Percentiles rank a stretch among this genome's conserved stretches.
Conservation (phyloP, 768 basidiomycete genomes). For the Lanmaoa pseudosensibilis region DNA sequence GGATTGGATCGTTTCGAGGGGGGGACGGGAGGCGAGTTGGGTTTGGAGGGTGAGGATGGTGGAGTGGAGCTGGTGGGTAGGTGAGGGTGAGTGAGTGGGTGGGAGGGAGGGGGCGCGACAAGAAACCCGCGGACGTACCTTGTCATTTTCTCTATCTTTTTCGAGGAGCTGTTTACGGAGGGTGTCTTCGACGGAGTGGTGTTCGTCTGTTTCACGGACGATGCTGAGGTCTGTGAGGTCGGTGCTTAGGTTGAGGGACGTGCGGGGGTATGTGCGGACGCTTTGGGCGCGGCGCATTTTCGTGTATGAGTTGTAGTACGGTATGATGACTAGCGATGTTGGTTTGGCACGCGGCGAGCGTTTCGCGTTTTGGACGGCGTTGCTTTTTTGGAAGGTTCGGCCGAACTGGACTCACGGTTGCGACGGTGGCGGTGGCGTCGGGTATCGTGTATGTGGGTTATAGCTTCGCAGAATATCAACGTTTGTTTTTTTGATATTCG, state of each 20-base stretch:
- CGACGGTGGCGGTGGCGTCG: no score
- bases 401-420: no score
- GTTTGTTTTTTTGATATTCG: no score
- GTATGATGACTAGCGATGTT: no score
- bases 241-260: conserved; percentile 41
- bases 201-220: conserved; percentile 59
- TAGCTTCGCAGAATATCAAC: no score
- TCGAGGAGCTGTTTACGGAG: conserved; percentile 65
- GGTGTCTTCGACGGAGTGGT: conserved; percentile 49
- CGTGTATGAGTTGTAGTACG: no score
- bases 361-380: no score
- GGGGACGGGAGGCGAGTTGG: conserved; percentile 66
- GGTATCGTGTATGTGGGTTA: no score
- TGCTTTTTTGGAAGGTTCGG: no score
- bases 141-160: conserved; percentile 70
- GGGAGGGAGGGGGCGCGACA: not conserved
- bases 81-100: no score
- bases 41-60: conserved; percentile 64
- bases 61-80: conserved; percentile 52
- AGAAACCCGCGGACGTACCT: no score
- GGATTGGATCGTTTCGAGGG: conserved; percentile 64
- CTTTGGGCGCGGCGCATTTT: conserved; percentile 63
- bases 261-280: conserved; percentile 52
- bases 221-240: conserved; percentile 57
- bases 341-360: no score